These are phyloP conservation scores for Cornus suecica DNA, from an alignment of 148 eudicot species.

Conservation along the genomic window DNA sequence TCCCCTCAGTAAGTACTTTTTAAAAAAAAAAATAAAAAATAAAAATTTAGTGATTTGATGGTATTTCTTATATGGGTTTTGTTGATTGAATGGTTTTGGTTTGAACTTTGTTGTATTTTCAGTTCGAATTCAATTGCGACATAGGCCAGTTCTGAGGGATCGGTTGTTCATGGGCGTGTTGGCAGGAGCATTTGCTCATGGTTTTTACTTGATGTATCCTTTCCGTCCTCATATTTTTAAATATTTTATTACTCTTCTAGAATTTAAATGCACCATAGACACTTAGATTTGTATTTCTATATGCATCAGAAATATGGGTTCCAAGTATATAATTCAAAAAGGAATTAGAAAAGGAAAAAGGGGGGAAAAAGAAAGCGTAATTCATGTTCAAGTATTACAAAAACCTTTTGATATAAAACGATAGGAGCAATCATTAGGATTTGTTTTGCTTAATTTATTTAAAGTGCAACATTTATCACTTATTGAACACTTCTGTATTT, in stretches of 20 bases:
- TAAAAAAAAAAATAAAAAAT: no score
- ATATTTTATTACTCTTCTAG: background rate
- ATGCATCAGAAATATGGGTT: no score
- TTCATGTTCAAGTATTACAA: no score
- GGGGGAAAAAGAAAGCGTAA: no score
- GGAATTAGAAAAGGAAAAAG: no score
- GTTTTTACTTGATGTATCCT: constrained; percentile 95
- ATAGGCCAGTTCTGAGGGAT: constrained; percentile 81
- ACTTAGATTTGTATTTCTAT: no score
- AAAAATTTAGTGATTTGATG: background rate
- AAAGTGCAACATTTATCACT: background rate
- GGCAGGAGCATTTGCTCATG: constrained; percentile 86
- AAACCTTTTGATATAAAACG: no score
- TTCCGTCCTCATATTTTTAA: constrained; percentile 16
- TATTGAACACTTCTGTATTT: no score
- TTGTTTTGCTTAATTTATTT: background rate
- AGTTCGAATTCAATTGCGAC: constrained; percentile 77
- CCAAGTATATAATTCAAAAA: no score
- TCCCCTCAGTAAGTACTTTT: constrained; percentile 72
- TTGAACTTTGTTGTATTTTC: constrained; percentile 11
- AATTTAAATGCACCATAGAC: no score
- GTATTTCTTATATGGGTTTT: constrained; percentile 1
- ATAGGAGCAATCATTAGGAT: background rate
- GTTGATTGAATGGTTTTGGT: background rate
- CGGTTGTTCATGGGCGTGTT: constrained; percentile 77